Evolutionary conservation across 345 rosid genomes (phyloP), one percentile per base, ranked within the genome.

Genomic region (Lepidium aucheri): DNA sequence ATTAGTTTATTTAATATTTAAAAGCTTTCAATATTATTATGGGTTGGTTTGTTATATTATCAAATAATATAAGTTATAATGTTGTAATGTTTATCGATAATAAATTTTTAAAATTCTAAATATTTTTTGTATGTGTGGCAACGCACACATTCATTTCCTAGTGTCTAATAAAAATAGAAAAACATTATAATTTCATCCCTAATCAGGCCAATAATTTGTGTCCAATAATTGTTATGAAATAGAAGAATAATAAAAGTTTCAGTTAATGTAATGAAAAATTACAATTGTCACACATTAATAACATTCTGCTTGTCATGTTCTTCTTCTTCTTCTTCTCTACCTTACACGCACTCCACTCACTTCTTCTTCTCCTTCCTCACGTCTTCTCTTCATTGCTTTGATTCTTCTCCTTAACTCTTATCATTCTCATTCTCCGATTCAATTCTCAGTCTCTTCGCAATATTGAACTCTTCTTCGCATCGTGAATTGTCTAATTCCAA

Each of bases 311-410:
- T 43, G 44, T 50, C 74, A 60, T 69, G 54, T 39, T 56, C 51
- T 40, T 60, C 30, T 47, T 22, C n/a, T 39, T 56, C 51, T 40
- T 60, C 70, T 47, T 56, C 76, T 22, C 70, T 47, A 64, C 76
- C 53, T 64, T 38, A 54, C 75, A 71, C 69, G 69, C 33, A 71
- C 75, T 54, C 75, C 69, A 63, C 64, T 54, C 22, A 35, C 34
- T 7, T 16, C 51, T 46, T 26, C 40, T 20, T 4, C 41, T 34
- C 11, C 16, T 17, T 55, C n/a, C n/a, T n/a, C 42, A 35, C 60
- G 24, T 41, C 8, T 65, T 26, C 24, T 51, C 67, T 60, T 56
- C 60, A 12, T 40, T 9, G 16, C 47, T 40, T 40, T 7, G 24
- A 47, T 58, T 57, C 34, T 55, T 36, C 60, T 56, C 45, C 15